phyloP scores from a whole-genome alignment of 148 eudicot genomes.

The Hydrangea macrophylla region DNA sequence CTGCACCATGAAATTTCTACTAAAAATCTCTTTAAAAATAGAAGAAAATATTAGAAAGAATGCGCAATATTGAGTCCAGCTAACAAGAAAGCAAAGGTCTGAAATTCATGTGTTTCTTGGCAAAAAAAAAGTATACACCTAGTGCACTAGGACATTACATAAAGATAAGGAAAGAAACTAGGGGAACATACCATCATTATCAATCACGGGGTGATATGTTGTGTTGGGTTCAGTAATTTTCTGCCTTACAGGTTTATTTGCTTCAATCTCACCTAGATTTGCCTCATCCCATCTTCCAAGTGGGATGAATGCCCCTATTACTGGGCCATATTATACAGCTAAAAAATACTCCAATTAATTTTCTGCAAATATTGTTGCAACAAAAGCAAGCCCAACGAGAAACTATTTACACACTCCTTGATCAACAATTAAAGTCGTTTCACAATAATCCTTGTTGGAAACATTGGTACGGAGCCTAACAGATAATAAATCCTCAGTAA shows the following conservation, averaged over 20 bases:
- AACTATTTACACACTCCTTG: background rate
- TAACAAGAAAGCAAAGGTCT: background rate
- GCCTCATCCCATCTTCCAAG: conserved; percentile 65
- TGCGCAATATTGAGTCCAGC: background rate
- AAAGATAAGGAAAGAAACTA: background rate
- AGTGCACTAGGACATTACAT: background rate
- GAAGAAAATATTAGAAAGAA: background rate
- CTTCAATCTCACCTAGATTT: conserved; percentile 84
- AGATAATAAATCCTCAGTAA: background rate
- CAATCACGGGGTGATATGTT: conserved; percentile 81
- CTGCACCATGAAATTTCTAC: background rate
- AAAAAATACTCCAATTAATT: too few relatives aligned
- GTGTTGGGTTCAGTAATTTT: conserved; percentile 97
- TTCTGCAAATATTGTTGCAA: background rate
- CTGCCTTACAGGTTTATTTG: conserved; percentile 90
- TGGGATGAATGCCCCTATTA: too few relatives aligned
- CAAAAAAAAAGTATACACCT: background rate
- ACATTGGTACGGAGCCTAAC: background rate
- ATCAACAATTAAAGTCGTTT: background rate
- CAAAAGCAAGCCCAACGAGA: background rate
- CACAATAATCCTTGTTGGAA: background rate
- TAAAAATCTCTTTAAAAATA: background rate
- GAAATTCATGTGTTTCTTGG: background rate
- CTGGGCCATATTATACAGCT: background rate
- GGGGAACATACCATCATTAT: conserved; percentile 56